Evolutionary conservation across 2,329 filamentous ascomycete genomes (phyloP).

Genomic region (Aspergillus latus): DNA sequence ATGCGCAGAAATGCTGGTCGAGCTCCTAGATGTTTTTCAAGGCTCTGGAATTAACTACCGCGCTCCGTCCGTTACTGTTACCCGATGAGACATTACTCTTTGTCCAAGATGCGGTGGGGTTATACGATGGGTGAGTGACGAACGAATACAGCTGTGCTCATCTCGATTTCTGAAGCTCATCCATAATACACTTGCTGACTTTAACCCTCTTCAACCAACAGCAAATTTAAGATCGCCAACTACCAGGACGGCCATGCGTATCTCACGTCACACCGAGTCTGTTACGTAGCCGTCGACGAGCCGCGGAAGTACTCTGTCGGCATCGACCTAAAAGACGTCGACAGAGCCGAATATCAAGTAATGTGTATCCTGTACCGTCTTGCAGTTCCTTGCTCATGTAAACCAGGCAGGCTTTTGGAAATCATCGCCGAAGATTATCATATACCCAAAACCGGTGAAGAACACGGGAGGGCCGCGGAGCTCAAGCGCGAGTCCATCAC

Average conservation of each 20-base stretch:
- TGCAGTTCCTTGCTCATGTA: slow-evolving; percentile 19
- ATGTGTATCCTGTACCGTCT: slow-evolving; percentile 23
- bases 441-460: slow-evolving; percentile 78
- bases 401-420: slow-evolving; percentile 82
- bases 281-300: slow-evolving; percentile 88
- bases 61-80: slow-evolving; percentile 85
- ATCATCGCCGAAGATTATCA: slow-evolving; percentile 88
- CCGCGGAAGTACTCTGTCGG: slow-evolving; percentile 81
- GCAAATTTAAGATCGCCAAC: slow-evolving; percentile 91
- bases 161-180: not conserved
- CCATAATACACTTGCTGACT: slow-evolving; percentile 11
- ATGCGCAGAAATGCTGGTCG: slow-evolving; percentile 24
- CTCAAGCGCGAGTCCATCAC: slow-evolving; percentile 46
- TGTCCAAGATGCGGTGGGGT: slow-evolving; percentile 93
- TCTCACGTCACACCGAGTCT: slow-evolving; percentile 89
- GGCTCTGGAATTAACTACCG: slow-evolving; percentile 91
- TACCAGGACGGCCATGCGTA: slow-evolving; percentile 97
- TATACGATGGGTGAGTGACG: slow-evolving; percentile 87
- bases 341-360: slow-evolving; percentile 87
- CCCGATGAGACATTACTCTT: slow-evolving; percentile 94
- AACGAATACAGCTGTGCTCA: slow-evolving; percentile 18
- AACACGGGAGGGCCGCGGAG: slow-evolving; percentile 55
- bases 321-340: slow-evolving; percentile 85
- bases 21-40: slow-evolving; percentile 89
- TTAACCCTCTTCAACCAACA: slow-evolving; percentile 39